Percentiles rank a stretch among this genome's conserved stretches.
phyloP scores from a whole-genome alignment of 2,329 filamentous ascomycete genomes.

The Kalmusia sp. region DNA sequence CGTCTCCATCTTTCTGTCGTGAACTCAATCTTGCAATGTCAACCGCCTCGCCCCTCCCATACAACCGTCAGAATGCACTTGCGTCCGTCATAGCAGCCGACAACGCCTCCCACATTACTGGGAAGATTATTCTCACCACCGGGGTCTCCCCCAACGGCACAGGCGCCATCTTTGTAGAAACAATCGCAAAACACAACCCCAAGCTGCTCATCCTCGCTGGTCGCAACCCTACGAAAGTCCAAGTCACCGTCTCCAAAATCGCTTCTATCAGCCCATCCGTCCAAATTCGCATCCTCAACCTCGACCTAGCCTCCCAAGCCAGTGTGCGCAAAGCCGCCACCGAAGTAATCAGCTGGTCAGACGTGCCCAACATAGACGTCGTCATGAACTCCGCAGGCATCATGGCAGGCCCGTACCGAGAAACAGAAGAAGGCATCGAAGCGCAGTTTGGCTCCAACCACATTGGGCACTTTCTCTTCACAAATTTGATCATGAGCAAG shows the following conservation, averaged over 20 bases:
- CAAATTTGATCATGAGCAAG: constrained; percentile 53
- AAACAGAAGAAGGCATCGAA: constrained; percentile 46
- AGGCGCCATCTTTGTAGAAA: constrained; percentile 34
- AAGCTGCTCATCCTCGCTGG: constrained; percentile 44
- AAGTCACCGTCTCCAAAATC: constrained; percentile 49
- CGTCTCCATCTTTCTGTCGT: no score
- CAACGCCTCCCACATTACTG: constrained; percentile 52
- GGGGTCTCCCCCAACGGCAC: constrained; percentile 37
- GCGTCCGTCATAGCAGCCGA: constrained; percentile 48
- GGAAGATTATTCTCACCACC: constrained; percentile 51
- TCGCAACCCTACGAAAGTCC: constrained; percentile 52
- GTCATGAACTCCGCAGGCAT: constrained; percentile 51
- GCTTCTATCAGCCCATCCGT: constrained; percentile 19
- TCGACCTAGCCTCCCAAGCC: not conserved
- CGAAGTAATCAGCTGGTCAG: not conserved
- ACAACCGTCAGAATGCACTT: constrained; percentile 28
- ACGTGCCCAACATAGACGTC: constrained; percentile 46
- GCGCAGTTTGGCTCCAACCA: constrained; percentile 57
- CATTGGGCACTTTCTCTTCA: constrained; percentile 57
- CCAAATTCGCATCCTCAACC: not conserved
- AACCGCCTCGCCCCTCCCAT: constrained; percentile 21
- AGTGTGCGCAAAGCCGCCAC: not conserved
- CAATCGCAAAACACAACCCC: constrained; percentile 37
- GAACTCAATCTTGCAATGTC: not conserved
- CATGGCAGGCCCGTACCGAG: constrained; percentile 41